Evolutionary conservation across 2,329 filamentous ascomycete genomes (phyloP).

Genomic region (Aspergillus proliferans): DNA sequence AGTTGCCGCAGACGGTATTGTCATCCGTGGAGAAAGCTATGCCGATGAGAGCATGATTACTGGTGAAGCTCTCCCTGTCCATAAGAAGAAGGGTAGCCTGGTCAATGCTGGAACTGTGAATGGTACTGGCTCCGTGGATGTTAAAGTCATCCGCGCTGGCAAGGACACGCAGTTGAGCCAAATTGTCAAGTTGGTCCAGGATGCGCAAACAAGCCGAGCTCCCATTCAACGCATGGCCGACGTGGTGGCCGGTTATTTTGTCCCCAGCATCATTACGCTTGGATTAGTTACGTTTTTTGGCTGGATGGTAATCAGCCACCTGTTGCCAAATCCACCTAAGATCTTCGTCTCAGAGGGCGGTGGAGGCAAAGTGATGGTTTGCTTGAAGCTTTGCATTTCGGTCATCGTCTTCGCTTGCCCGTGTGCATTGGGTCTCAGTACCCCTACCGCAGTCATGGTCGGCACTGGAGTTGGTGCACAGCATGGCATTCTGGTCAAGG

Average conservation of each 20-base stretch:
- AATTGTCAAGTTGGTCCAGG: slow-evolving; percentile 96
- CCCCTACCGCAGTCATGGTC: slow-evolving; percentile 97
- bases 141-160: slow-evolving; percentile 84
- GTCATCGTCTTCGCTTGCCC: slow-evolving; percentile 98
- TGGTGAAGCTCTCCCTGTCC: slow-evolving; percentile 90
- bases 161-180: slow-evolving; percentile 95
- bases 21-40: slow-evolving; percentile 86
- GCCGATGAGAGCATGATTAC: slow-evolving; percentile 99
- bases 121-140: slow-evolving; percentile 82
- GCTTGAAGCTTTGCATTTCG: slow-evolving; percentile 93
- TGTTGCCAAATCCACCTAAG: slow-evolving; percentile 73
- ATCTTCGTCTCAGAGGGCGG: slow-evolving; percentile 76
- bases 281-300: slow-evolving; percentile 77
- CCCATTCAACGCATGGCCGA: slow-evolving; percentile 94
- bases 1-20: slow-evolving; percentile 83
- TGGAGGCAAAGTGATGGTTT: slow-evolving; percentile 93
- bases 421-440: slow-evolving; percentile 90
- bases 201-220: slow-evolving; percentile 88
- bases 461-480: slow-evolving; percentile 95
- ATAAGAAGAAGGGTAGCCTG: slow-evolving; percentile 72
- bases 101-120: slow-evolving; percentile 96
- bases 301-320: slow-evolving; percentile 94
- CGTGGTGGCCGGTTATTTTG: slow-evolving; percentile 85
- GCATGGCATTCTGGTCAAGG: slow-evolving; percentile 96
- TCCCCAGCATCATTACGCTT: slow-evolving; percentile 79